Base-by-base conservation (phyloP, 352 stramenopile species). In the Globisporangium paroecandrum region DNA sequence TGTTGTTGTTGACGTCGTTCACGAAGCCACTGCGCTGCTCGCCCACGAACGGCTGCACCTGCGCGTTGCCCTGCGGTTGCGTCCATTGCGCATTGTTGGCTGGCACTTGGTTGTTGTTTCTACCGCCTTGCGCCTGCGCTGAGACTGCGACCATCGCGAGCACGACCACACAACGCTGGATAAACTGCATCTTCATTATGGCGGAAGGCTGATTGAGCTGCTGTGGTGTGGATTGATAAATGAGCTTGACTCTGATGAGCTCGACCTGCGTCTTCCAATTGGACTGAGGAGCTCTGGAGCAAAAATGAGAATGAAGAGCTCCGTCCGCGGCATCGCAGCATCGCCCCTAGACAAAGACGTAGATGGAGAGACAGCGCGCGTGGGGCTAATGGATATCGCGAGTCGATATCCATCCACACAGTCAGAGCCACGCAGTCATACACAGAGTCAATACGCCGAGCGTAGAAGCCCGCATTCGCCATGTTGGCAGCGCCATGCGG, bases 31-130 rank as follows among this genome's bases (percentile, higher is more conserved):
- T 27, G 34, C 47, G 51, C 18, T 46, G 18, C 8, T 58, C 49
- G 1, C 51, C 49, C 2, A 43, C 22, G 29, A 71, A 71, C 13
- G 66, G 66, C 51, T 71, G 66, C 25, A 67, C 66, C 27, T 36
- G 32, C 8, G 66, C 66, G 53, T 71, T 67, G 15, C 59, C 55
- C 32, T 71, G 66, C 10, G 3, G 2, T 29, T 38, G 49, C 22
- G 43, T 9, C 43, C 43, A 51, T 24, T 43, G 58, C 24, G 24
- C 46, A 10, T 46, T 54, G 49, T 29, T 20, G 22, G 36, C 10
- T 6, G 46, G 24, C 15, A 27, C 25, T 24, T 56, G 36, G 24
- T 32, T 32, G 56, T 61, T 27, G 29, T 18, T 46, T 13, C 4
- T 46, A 13, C 13, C 38, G 38, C 9, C 34, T 49, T 65, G 56